Evolutionary conservation across 2,329 filamentous ascomycete species (phyloP), one percentile per base, ranked within the genome.

Genomic region (Sphaerulina musiva): DNA sequence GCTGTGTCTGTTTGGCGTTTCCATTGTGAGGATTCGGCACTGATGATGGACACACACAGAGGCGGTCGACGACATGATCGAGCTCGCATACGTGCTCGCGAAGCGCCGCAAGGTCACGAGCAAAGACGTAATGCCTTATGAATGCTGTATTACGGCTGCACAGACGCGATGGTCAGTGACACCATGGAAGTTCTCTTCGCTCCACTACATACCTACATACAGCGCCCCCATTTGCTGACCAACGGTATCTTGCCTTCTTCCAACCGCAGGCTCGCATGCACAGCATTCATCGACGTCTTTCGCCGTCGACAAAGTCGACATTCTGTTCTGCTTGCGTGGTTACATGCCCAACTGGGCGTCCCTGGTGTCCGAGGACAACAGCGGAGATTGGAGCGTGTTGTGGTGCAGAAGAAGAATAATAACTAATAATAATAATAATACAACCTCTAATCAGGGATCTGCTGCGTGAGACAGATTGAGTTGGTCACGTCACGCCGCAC

Each of bases 221-320:
- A 9, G 32, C 32, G 32, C 32, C 2, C 8, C 8, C 2, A 36
- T 36, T 42, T 23, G 12, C 40, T 42, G 14, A 17, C 8, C 5
- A 0, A 17, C 1, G 11, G 6, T 17, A 14, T n/a, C 11, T 17
- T 42, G 14, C 11, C n/a, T 43, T 26, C 1, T 53, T 2, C 7
- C 26, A 9, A 10, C 10, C 38, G 44, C 58, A 87, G 84, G 75
- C 74, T 92, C 55, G 85, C 83, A 0, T 82, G 83, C 48, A 76
- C 76, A 29, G 89, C 89, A 4, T 95, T 95, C 64, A 69, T 75
- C 44, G 73, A 76, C 48, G 83, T 93, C 29, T 75, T 96, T 63
- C 68, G 70, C 46, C 79, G 77, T 62, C 89, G 86, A 68, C 90
- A 95, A 76, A 84, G 85, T 34, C 79, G 77, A 51, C 88, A 89